Conservation (phyloP, 805 yeast species). For the Wickerhamomyces strasburgensis region DNA sequence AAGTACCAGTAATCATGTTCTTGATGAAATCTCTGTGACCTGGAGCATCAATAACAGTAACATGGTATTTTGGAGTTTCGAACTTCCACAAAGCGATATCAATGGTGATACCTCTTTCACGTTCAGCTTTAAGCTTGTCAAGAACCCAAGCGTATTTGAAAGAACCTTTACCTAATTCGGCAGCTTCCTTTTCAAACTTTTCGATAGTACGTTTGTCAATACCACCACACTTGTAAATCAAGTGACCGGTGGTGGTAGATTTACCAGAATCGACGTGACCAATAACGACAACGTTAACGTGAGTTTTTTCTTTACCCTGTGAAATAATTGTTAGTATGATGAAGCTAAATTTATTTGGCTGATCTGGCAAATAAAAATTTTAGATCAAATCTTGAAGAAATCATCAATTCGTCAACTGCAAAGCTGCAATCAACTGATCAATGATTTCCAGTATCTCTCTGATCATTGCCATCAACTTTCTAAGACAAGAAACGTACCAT, state of each 20-base stretch:
- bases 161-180: constrained; percentile 96
- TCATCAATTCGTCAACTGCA: neutral
- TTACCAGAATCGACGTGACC: constrained; percentile 99
- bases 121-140: constrained; percentile 93
- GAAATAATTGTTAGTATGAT: neutral
- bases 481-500: neutral
- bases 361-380: neutral
- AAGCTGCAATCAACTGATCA: neutral
- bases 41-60: constrained; percentile 91
- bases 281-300: constrained; percentile 99
- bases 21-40: constrained; percentile 96
- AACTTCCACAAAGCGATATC: constrained; percentile 94
- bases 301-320: constrained; percentile 89
- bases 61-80: constrained; percentile 92
- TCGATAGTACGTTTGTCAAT: constrained; percentile 98
- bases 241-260: constrained; percentile 99
- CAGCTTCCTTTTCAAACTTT: constrained; percentile 98
- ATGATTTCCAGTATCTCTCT: neutral
- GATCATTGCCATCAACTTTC: neutral
- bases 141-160: constrained; percentile 98
- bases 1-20: constrained; percentile 94
- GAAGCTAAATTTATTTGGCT: neutral
- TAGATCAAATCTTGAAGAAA: neutral
- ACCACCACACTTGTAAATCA: constrained; percentile 99
- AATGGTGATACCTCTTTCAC: constrained; percentile 97